phyloP scores from a whole-genome alignment of 2,329 filamentous ascomycete species.

The Exophiala alcalophila region DNA sequence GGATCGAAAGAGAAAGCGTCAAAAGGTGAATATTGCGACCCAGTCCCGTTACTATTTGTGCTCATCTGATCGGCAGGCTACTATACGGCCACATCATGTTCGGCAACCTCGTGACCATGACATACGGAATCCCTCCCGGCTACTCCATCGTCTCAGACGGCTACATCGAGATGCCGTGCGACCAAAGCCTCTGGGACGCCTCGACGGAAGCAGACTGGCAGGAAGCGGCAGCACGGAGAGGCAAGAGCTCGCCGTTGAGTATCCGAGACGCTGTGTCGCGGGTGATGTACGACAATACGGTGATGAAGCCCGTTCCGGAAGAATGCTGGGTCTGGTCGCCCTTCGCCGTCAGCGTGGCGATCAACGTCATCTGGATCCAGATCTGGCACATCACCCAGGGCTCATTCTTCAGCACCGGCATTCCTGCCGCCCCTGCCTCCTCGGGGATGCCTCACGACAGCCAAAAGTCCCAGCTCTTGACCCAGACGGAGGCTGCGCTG shows the following conservation, averaged over 20 bases:
- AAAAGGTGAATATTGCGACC: constrained; percentile 23
- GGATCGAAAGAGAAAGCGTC: constrained; percentile 34
- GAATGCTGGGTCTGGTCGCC: constrained; percentile 27
- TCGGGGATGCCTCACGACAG: constrained; percentile 24
- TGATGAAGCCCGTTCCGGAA: constrained; percentile 18
- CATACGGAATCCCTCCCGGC: constrained; percentile 35
- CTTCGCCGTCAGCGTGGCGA: constrained; percentile 35
- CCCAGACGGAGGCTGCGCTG: constrained; percentile 32
- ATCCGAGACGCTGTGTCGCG: constrained; percentile 31
- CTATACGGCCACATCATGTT: constrained; percentile 36
- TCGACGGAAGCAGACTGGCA: constrained; percentile 32
- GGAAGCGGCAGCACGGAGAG: constrained; percentile 14
- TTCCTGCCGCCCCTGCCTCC: too few species aligned
- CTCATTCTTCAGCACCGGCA: constrained; percentile 31
- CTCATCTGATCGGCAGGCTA: constrained; percentile 24
- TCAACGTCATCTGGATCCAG: constrained; percentile 39
- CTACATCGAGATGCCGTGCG: constrained; percentile 36
- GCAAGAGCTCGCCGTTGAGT: constrained; percentile 15
- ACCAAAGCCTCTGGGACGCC: constrained; percentile 36
- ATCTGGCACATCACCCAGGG: constrained; percentile 37
- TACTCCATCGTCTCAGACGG: constrained; percentile 37
- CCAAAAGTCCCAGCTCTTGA: constrained; percentile 27
- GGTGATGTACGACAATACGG: constrained; percentile 31
- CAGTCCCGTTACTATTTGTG: not conserved
- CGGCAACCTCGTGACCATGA: constrained; percentile 35